Conservation (phyloP, 2,329 filamentous ascomycete species). For the Phialemoniopsis sp. region DNA sequence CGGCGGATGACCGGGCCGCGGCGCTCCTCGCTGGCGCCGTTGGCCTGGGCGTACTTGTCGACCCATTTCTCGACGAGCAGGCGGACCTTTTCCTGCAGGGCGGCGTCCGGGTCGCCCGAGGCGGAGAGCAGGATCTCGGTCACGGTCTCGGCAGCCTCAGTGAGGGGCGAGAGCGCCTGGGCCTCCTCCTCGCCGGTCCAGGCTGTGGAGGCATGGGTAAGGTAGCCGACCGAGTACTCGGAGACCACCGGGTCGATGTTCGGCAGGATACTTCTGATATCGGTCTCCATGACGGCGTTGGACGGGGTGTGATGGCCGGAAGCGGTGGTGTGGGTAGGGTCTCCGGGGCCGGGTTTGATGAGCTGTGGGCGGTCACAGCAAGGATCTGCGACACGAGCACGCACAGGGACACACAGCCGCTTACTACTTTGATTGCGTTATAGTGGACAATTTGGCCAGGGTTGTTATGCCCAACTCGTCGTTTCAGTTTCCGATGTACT, state of each 20-base stretch:
- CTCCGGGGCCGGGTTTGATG: no score
- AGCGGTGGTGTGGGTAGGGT: not conserved
- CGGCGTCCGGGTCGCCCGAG: conserved; percentile 72
- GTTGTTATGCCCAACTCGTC: no score
- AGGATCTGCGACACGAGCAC: no score
- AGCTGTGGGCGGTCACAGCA: no score
- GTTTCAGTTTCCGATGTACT: no score
- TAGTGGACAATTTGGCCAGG: no score
- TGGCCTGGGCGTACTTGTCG: conserved; percentile 69
- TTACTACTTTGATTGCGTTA: no score
- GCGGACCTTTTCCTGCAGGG: conserved; percentile 74
- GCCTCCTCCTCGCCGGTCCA: conserved; percentile 68
- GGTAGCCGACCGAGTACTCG: conserved; percentile 90
- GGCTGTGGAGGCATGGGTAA: conserved; percentile 85
- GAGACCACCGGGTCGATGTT: conserved; percentile 85
- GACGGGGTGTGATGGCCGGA: not conserved
- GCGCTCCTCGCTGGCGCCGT: conserved; percentile 62
- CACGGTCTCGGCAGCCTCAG: conserved; percentile 78
- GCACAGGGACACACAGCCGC: no score
- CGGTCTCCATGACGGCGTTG: conserved; percentile 68
- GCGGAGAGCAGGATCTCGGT: conserved; percentile 89
- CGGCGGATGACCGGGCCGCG: conserved; percentile 75
- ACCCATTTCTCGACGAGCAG: conserved; percentile 89
- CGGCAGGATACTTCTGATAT: conserved; percentile 79
- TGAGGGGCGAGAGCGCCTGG: conserved; percentile 68